Evolutionary conservation across 2,329 filamentous ascomycete species (phyloP), one percentile per base, ranked within the genome.

Genomic region (Aureobasidium sp.): DNA sequence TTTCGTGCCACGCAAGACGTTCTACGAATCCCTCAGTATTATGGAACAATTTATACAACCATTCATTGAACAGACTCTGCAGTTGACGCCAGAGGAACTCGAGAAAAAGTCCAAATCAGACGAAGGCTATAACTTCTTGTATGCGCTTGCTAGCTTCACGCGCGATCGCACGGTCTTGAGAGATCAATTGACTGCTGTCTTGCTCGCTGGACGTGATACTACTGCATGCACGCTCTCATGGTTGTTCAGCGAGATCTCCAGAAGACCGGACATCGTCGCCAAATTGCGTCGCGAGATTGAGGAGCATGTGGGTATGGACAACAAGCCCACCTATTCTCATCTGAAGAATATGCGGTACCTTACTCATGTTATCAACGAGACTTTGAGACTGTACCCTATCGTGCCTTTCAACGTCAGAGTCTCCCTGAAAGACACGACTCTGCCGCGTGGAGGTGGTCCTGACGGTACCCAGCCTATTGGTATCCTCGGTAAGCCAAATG

Each of bases 301-400:
- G 30, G 71, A 81, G 1, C 78, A 79, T 0, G 82, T 96, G 5
- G 91, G 91, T 1, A 73, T 81, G 7, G 76, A 83, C 14, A 75
- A 80, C 6, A 75, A 79, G 3, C 79, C 78, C 10, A 91, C 87
- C 0, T 96, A 95, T 72, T 81, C 84, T 13, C 84, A 96, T 70
- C 80, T 96, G 63, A 96, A 96, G 78, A 81, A 81, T 66, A 96
- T 96, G 91, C 87, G 88, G 68, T 96, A 93, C 72, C 82, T 94
- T 16, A 67, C 74, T 51, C 72, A 76, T 64, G 72, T 68, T n/a
- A 64, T 77, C 55, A 76, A 76, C 66, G 75, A 77, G 66, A 72
- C 68, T n/a, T 69, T 81, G 5, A 75, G 79, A 10, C 69, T 81
- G 21, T 80, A 79, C 64, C 78, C 79, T 2, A 74, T 78, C 3